Conservation (phyloP, 495 filamentous ascomycete species). For the Neurospora sublineolata region DNA sequence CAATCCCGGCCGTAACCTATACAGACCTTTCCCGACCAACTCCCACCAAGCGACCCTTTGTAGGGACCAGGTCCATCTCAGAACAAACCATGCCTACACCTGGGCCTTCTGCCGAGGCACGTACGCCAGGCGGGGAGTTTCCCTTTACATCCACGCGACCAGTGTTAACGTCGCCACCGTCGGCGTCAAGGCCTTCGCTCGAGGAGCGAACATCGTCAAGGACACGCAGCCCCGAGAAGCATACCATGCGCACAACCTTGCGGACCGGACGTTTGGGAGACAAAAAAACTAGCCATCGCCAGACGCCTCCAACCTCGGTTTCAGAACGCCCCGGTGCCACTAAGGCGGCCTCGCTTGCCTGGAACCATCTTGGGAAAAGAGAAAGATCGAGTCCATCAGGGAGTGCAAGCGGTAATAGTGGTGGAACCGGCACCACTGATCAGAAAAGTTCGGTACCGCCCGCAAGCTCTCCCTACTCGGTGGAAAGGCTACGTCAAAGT, state of each 20-base stretch:
- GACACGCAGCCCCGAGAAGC: constrained; percentile 72
- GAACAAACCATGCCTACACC: constrained; percentile 24
- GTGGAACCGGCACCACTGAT: neutral
- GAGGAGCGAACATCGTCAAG: constrained; percentile 40
- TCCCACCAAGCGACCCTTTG: constrained; percentile 48
- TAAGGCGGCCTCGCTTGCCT: constrained; percentile 81
- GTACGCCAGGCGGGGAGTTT: neutral
- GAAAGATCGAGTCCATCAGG: constrained; percentile 6
- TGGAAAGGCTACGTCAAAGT: constrained; percentile 17
- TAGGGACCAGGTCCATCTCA: constrained; percentile 40
- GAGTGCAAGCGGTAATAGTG: neutral
- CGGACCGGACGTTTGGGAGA: constrained; percentile 49
- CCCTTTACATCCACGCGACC: neutral
- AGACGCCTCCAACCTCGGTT: constrained; percentile 11
- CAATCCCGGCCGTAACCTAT: constrained; percentile 68
- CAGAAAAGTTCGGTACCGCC: constrained; percentile 5
- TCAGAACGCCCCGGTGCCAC: constrained; percentile 47
- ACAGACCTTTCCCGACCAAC: constrained; percentile 60
- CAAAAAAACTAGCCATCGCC: constrained; percentile 43
- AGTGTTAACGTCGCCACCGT: neutral
- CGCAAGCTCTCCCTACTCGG: constrained; percentile 11
- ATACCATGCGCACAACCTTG: constrained; percentile 74
- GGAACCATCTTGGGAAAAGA: constrained; percentile 41
- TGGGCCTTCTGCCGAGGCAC: constrained; percentile 9
- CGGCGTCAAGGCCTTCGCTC: constrained; percentile 11